phyloP scores from a whole-genome alignment of 2,329 filamentous ascomycete species.

The Penicillium vulpinum region DNA sequence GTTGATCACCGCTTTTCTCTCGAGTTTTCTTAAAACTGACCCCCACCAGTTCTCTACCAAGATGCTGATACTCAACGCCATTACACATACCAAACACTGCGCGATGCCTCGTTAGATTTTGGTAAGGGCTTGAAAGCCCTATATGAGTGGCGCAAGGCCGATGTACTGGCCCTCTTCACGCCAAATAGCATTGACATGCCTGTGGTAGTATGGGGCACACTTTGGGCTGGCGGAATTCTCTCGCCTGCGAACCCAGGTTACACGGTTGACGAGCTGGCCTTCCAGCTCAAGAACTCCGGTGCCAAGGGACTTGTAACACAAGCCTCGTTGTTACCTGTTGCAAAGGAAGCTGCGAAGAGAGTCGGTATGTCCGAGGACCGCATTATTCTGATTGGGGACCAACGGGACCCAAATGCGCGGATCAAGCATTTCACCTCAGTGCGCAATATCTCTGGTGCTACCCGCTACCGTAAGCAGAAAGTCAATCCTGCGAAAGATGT shows the following conservation, averaged over 20 bases:
- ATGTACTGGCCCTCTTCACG: conserved; percentile 79
- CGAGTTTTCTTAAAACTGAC: conserved; percentile 10
- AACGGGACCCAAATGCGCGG: conserved; percentile 55
- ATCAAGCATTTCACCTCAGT: conserved; percentile 74
- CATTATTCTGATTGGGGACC: conserved; percentile 72
- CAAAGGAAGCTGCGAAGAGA: conserved; percentile 65
- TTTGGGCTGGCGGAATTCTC: conserved; percentile 79
- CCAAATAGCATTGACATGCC: conserved; percentile 86
- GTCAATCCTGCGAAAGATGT: conserved; percentile 70
- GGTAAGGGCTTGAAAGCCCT: conserved; percentile 73
- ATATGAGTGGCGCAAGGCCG: conserved; percentile 78
- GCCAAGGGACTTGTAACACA: conserved; percentile 78
- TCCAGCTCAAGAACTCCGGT: conserved; percentile 76
- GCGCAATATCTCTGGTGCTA: conserved; percentile 61
- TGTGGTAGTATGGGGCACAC: conserved; percentile 71
- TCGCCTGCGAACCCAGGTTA: conserved; percentile 90
- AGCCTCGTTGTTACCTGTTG: conserved; percentile 62
- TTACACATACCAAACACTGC: conserved; percentile 71
- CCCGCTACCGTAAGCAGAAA: conserved; percentile 60
- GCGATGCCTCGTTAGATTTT: conserved; percentile 68
- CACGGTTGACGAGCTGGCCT: conserved; percentile 77
- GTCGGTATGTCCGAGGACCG: conserved; percentile 70
- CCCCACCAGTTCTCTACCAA: conserved; percentile 68
- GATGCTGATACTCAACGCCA: conserved; percentile 68
- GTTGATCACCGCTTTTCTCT: background rate